Percentiles rank a stretch among this genome's conserved stretches.
Evolutionary conservation across 2,329 filamentous ascomycete genomes (phyloP).

Genomic region (Plenodomus tracheiphilus): DNA sequence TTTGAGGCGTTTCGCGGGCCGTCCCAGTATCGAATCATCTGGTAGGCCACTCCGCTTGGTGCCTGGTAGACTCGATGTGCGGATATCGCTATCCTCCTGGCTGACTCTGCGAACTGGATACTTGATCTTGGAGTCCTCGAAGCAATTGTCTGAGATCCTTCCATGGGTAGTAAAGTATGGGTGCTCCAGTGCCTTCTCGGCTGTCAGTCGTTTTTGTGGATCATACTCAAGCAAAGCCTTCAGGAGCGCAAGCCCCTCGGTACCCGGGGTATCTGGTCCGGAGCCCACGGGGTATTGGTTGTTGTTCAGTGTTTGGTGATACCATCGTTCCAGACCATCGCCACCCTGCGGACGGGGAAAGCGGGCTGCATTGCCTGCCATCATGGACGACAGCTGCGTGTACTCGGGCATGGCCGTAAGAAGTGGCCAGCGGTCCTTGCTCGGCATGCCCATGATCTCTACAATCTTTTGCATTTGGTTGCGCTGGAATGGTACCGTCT

Average conservation of each 20-base stretch:
- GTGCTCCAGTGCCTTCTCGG: slow-evolving; percentile 84
- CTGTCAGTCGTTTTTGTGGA: slow-evolving; percentile 83
- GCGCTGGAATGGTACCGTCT: slow-evolving; percentile 93
- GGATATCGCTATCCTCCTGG: slow-evolving; percentile 93
- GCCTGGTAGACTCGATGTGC: slow-evolving; percentile 84
- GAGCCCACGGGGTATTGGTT: slow-evolving; percentile 50
- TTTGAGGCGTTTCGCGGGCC: slow-evolving; percentile 59
- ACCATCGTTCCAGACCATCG: slow-evolving; percentile 69
- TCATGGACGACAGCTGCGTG: slow-evolving; percentile 63
- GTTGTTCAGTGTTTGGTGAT: slow-evolving; percentile 52
- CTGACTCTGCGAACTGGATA: slow-evolving; percentile 91
- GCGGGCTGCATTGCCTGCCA: slow-evolving; percentile 48
- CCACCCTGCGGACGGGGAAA: slow-evolving; percentile 53
- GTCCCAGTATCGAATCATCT: slow-evolving; percentile 72
- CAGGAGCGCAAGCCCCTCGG: slow-evolving; percentile 81
- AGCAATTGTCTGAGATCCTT: slow-evolving; percentile 79
- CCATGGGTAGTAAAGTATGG: slow-evolving; percentile 72
- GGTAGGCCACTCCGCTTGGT: slow-evolving; percentile 86
- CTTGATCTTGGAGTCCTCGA: slow-evolving; percentile 83
- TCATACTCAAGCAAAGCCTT: slow-evolving; percentile 89
- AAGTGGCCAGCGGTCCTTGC: slow-evolving; percentile 85
- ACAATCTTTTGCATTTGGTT: slow-evolving; percentile 99
- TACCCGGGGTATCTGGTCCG: slow-evolving; percentile 45
- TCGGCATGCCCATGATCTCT: slow-evolving; percentile 90
- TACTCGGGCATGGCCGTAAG: slow-evolving; percentile 87